Evolutionary conservation across 805 yeast species (phyloP).

Genomic region (Cyberlindnera galapagoensis): DNA sequence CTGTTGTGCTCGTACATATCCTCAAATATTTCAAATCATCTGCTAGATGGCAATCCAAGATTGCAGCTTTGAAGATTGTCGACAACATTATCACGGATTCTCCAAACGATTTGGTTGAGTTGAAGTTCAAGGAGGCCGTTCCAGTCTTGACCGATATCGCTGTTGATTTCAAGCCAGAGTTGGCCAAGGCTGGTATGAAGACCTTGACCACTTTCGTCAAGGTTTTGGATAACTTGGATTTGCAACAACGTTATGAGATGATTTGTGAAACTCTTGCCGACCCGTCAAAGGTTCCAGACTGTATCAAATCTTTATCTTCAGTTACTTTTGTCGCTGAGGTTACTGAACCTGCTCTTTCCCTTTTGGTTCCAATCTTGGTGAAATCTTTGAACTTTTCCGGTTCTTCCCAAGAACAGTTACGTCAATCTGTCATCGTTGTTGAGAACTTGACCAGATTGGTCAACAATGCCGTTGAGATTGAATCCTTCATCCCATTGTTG

Average conservation of each 20-base stretch:
- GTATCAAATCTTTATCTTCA: conserved; percentile 82
- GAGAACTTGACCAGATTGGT: conserved; percentile 95
- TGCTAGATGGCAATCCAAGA: conserved; percentile 90
- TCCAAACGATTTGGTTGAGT: conserved; percentile 80
- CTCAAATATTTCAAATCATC: conserved; percentile 64
- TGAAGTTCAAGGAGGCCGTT: conserved; percentile 68
- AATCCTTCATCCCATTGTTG: conserved; percentile 75
- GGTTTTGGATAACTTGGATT: conserved; percentile 87
- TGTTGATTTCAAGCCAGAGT: conserved; percentile 94
- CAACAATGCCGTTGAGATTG: conserved; percentile 88
- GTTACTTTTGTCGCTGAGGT: conserved; percentile 98
- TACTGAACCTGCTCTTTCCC: conserved; percentile 88
- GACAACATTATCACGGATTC: conserved; percentile 73
- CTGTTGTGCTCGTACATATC: conserved; percentile 59
- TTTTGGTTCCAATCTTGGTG: conserved; percentile 86
- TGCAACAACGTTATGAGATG: conserved; percentile 75
- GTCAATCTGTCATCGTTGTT: conserved; percentile 93
- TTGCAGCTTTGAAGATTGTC: conserved; percentile 67
- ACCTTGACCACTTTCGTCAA: conserved; percentile 66
- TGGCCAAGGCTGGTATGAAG: conserved; percentile 77
- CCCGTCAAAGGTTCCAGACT: conserved; percentile 81
- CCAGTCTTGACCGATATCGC: conserved; percentile 86
- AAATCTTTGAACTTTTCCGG: conserved; percentile 79
- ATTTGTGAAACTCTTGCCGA: conserved; percentile 87
- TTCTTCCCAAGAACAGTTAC: conserved; percentile 89